Evolutionary conservation across 805 yeast genomes (phyloP).

Genomic region (Candida golubevii): DNA sequence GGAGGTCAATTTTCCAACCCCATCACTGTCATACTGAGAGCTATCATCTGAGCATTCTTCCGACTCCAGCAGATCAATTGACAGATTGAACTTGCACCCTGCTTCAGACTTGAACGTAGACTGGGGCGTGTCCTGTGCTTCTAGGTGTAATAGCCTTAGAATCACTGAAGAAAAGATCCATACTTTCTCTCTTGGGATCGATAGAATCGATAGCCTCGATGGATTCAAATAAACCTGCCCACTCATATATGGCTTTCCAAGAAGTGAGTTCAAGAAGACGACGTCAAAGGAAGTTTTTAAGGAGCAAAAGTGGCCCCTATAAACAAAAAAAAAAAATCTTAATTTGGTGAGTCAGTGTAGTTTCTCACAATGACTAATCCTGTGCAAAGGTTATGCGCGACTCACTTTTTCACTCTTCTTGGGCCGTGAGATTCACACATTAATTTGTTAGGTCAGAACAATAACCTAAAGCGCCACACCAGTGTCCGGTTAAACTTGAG

Average conservation of each 20-base stretch:
- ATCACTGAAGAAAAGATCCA: constrained; percentile 53
- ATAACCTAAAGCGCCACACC: too few species aligned
- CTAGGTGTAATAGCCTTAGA: constrained; percentile 41
- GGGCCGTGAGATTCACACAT: background rate
- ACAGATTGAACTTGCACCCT: background rate
- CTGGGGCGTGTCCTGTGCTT: constrained; percentile 20
- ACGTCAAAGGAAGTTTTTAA: too few species aligned
- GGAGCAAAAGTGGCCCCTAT: background rate
- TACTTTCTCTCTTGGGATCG: constrained; percentile 48
- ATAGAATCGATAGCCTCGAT: constrained; percentile 44
- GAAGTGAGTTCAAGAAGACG: too few species aligned
- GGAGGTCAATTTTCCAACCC: background rate
- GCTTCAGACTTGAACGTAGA: constrained; percentile 7
- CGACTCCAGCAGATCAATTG: constrained; percentile 2
- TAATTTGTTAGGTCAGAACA: too few species aligned
- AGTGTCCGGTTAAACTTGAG: constrained; percentile 6
- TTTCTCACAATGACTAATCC: constrained; percentile 6
- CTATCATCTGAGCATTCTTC: constrained; percentile 3
- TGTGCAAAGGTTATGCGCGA: constrained; percentile 3
- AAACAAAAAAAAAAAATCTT: too few species aligned
- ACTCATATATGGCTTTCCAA: constrained; percentile 24
- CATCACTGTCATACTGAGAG: constrained; percentile 4
- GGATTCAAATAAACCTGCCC: constrained; percentile 48
- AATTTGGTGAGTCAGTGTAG: background rate
- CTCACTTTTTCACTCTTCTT: background rate